Conservation (phyloP, 257 asterid species). For the Ilex aquifolium region DNA sequence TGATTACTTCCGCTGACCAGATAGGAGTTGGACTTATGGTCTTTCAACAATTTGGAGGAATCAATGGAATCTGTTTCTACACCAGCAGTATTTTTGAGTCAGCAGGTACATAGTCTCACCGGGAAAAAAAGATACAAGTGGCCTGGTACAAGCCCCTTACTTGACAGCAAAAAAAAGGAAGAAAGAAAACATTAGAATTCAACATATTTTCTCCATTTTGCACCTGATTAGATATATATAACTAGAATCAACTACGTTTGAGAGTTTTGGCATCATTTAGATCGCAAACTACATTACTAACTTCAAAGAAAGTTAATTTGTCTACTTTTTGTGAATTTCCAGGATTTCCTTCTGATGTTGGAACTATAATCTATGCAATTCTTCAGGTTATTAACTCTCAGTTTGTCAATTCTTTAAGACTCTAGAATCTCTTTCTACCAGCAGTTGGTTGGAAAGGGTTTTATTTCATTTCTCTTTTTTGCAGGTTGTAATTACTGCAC, state of each 20-base stretch:
- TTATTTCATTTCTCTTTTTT: not conserved
- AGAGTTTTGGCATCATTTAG: not conserved
- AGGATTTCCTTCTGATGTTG: conserved; percentile 83
- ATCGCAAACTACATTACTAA: too few relatives aligned
- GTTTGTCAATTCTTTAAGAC: conserved; percentile 7
- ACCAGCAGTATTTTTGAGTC: conserved; percentile 85
- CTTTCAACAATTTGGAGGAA: conserved; percentile 92
- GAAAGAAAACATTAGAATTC: not conserved
- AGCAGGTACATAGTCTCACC: conserved; percentile 38
- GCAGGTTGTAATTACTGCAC: conserved; percentile 70
- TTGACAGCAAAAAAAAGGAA: not conserved
- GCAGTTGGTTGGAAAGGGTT: not conserved
- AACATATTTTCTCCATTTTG: not conserved
- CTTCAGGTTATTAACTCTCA: conserved; percentile 50
- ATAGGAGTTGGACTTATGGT: conserved; percentile 95
- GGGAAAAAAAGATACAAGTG: not conserved
- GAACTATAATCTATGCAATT: conserved; percentile 74
- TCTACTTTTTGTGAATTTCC: conserved; percentile 9
- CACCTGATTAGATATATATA: not conserved
- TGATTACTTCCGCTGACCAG: conserved; percentile 25
- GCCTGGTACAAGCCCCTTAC: not conserved
- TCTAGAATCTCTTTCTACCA: not conserved
- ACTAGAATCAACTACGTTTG: not conserved
- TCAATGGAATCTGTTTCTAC: conserved; percentile 85
- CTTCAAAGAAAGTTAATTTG: not conserved